These are phyloP conservation scores for Phlegmacium glaucopus DNA, from an alignment of 768 basidiomycete genomes.

Conservation along the genomic window DNA sequence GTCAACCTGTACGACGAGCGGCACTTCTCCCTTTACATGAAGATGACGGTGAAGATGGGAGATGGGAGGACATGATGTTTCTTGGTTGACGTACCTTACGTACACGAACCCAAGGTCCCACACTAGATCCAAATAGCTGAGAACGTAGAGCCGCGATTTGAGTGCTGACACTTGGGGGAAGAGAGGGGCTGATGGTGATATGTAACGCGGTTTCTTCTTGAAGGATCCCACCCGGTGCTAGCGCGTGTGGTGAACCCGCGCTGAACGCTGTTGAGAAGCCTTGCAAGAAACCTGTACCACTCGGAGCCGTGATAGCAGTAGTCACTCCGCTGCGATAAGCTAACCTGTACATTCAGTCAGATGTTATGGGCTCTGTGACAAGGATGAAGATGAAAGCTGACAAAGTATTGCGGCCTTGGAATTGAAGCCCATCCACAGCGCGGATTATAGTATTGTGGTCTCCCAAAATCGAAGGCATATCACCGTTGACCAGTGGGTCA, in stretches of 20 bases:
- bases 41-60: no score
- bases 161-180: constrained; percentile 53
- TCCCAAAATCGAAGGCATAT: constrained; percentile 40
- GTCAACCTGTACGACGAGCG: constrained; percentile 64
- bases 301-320: constrained; percentile 59
- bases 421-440: constrained; percentile 64
- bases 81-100: constrained; percentile 33
- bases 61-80: no score
- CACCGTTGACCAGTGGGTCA: constrained; percentile 41
- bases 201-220: constrained; percentile 66
- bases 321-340: constrained; percentile 78
- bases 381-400: constrained; percentile 27
- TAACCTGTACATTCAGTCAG: constrained; percentile 48
- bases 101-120: constrained; percentile 34
- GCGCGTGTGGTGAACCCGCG: constrained; percentile 52
- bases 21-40: constrained; percentile 52
- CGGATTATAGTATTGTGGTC: constrained; percentile 43
- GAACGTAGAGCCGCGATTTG: constrained; percentile 55
- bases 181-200: constrained; percentile 36
- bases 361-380: neutral
- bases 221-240: constrained; percentile 60
- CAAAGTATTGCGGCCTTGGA: constrained; percentile 48
- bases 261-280: constrained; percentile 66
- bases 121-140: constrained; percentile 34
- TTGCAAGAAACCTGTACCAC: constrained; percentile 48